Percentiles rank a stretch among this genome's conserved stretches.
phyloP scores from a whole-genome alignment of 2,329 filamentous ascomycete species.

The Pseudocercospora cruenta region DNA sequence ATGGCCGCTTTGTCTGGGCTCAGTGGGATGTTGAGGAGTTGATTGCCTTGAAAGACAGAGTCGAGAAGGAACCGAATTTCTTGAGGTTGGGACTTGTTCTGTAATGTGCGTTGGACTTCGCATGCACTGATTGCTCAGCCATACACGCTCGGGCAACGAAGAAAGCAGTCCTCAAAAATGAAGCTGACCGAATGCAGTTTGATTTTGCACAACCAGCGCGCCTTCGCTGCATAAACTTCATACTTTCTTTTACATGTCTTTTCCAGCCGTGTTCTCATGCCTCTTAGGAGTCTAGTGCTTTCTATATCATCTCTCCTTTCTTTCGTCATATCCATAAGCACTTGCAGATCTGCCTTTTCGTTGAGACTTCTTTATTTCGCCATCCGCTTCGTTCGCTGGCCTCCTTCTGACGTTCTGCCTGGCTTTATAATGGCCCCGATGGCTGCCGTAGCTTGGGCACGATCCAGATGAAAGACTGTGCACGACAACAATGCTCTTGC shows the following conservation, averaged over 20 bases:
- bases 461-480: neutral
- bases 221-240: neutral
- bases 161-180: no score
- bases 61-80: slow-evolving; percentile 23
- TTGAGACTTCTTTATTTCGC: neutral
- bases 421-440: neutral
- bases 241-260: neutral
- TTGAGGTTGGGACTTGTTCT: slow-evolving; percentile 29
- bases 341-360: neutral
- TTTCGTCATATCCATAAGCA: slow-evolving; percentile 1
- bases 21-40: slow-evolving; percentile 34
- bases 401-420: neutral
- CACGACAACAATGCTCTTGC: neutral
- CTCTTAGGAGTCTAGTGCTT: neutral
- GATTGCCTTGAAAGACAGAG: slow-evolving; percentile 19
- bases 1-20: slow-evolving; percentile 40
- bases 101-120: no score
- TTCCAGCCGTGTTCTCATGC: neutral
- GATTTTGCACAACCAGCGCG: neutral
- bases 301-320: neutral
- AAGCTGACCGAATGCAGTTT: no score
- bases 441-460: neutral
- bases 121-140: no score
- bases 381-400: neutral
- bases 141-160: no score